Base-by-base conservation (phyloP, 805 yeast species). In the Teunomyces atbi region DNA sequence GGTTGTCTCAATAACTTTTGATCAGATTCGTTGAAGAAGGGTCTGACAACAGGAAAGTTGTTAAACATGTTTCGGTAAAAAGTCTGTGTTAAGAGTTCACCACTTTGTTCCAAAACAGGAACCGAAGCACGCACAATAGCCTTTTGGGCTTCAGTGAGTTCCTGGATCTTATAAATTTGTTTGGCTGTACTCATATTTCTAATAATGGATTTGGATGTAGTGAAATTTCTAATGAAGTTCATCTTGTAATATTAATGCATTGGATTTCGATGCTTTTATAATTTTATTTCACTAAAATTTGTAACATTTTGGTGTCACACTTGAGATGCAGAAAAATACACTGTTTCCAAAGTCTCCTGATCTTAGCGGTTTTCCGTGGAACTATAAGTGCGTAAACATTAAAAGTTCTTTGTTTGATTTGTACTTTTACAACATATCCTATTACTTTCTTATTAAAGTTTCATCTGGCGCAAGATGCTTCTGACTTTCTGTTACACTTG, bases 21-120 rank as follows among this genome's bases (percentile, higher is more conserved):
- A 60, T 84, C 76, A 2, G 81, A 60, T 51, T 66, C 71, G 60
- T 84, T 85, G 73, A 85, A 84, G 58, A 76, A 75, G n/a, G 81
- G 73, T 51, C 70, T 71, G 6, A 84, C 79, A 52, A 76, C 82
- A 1, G 82, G 82, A 55, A 78, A 67, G 12, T 67, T 72, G 8
- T 54, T 46, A 23, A 85, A 64, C 89, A 84, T 79, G 51, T 71
- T 68, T 15, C 66, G 52, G 62, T 85, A 85, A 58, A 84, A 80
- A 6, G 59, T 64, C 11, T 72, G 58, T 6, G 90, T 82, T 41
- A 84, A 64, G 2, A 62, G 71, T 10, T 71, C 77, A 26, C 89
- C 90, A 38, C 74, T 28, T 45, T 62, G 67, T 60, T 82, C 78
- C 33, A 84, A 67, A 41, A 77, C 73, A 2, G 90, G 89, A 26